Evolutionary conservation across 1,139 yeast genomes (phyloP).

Genomic region (Candida tetrigidarum): DNA sequence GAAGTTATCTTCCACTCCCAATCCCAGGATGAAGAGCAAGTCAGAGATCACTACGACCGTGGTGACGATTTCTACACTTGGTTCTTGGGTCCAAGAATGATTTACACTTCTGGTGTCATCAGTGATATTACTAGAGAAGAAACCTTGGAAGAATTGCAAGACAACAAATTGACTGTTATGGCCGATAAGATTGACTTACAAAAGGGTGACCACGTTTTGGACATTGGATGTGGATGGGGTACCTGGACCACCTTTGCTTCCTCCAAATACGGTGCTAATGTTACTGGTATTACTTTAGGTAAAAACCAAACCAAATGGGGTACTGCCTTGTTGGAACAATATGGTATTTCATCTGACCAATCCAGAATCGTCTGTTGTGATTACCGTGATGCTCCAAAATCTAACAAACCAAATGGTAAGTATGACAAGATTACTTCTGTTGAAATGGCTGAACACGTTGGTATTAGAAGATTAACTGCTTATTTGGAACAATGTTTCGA

Average conservation of each 20-base stretch:
- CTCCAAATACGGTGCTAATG: constrained; percentile 80
- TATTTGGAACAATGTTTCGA: constrained; percentile 82
- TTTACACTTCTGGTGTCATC: constrained; percentile 88
- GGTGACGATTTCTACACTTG: constrained; percentile 96
- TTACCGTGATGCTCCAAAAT: constrained; percentile 88
- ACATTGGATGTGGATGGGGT: constrained; percentile 98
- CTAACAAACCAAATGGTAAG: constrained; percentile 57
- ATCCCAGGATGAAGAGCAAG: constrained; percentile 96
- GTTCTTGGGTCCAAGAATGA: constrained; percentile 95
- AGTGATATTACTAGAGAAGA: constrained; percentile 73
- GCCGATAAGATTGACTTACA: constrained; percentile 84
- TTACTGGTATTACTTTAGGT: constrained; percentile 90
- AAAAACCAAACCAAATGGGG: constrained; percentile 94
- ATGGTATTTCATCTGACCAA: constrained; percentile 71
- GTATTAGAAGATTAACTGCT: constrained; percentile 78
- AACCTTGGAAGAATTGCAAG: constrained; percentile 85
- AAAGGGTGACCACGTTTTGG: constrained; percentile 76
- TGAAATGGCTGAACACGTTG: constrained; percentile 98
- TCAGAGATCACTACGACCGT: constrained; percentile 93
- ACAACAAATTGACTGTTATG: constrained; percentile 84
- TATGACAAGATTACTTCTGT: constrained; percentile 89
- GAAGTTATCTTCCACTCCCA: constrained; percentile 91
- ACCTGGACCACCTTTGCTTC: constrained; percentile 88
- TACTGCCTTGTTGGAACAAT: constrained; percentile 65
- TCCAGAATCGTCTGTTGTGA: constrained; percentile 81